A percentile compares a stretch with the other conserved stretches of the same genome.
Evolutionary conservation across 202 grass and related monocot species (phyloP).

Genomic region (Schoenoplectus tabernaemontani): DNA sequence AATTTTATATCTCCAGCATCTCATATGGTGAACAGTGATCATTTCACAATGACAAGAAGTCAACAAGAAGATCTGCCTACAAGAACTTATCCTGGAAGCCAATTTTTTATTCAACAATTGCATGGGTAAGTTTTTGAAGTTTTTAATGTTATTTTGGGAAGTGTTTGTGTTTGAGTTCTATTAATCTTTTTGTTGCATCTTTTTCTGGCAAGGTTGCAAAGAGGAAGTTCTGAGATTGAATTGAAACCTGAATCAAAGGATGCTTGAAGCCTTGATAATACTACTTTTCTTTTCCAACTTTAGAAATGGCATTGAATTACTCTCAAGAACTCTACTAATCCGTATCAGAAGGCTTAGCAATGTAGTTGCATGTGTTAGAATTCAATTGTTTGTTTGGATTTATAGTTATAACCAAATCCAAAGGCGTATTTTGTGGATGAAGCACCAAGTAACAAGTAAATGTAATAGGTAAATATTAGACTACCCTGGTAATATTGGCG

Average conservation of each 20-base stretch:
- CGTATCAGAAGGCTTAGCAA: conserved; percentile 1
- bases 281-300: neutral
- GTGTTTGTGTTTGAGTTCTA: neutral
- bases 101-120: conserved; percentile 32
- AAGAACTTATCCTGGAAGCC: conserved; percentile 31
- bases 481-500: neutral
- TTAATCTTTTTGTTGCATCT: neutral
- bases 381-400: neutral
- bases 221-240: conserved; percentile 13
- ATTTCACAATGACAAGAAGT: conserved; percentile 43
- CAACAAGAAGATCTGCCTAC: conserved; percentile 25
- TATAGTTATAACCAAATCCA: conserved; percentile 7
- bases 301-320: neutral
- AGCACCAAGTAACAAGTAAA: neutral
- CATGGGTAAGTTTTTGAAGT: conserved; percentile 28
- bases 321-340: conserved; percentile 20
- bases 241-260: conserved; percentile 13
- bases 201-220: conserved; percentile 10
- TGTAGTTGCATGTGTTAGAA: conserved; percentile 4
- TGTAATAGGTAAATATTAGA: conserved; percentile 16
- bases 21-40: conserved; percentile 27
- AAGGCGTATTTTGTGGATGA: neutral
- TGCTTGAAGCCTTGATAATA: conserved; percentile 15
- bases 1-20: conserved; percentile 36
- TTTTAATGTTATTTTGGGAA: neutral